A percentile compares a stretch with the other conserved stretches of the same genome.
Conservation (phyloP, 208 protist genomes). For the Crithidia bombi region DNA sequence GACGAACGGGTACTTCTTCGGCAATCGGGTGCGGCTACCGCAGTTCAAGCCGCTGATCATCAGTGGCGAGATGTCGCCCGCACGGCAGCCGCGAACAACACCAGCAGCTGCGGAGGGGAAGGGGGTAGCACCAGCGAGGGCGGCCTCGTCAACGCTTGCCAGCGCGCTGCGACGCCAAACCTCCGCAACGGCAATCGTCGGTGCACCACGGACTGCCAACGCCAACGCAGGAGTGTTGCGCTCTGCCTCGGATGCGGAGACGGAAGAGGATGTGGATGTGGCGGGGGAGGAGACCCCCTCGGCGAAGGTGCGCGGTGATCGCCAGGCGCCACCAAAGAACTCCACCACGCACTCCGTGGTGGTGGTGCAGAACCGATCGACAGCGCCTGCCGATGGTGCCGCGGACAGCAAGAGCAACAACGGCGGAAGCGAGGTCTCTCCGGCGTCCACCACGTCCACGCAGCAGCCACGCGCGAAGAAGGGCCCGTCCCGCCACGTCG, state of each 20-base stretch:
- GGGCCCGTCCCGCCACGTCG: not conserved
- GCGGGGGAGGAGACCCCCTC: conserved; percentile 1
- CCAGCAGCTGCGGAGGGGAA: not conserved
- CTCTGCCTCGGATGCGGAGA: not conserved
- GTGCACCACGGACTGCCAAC: not conserved
- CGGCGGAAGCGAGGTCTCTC: not conserved
- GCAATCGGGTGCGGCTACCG: conserved; percentile 5
- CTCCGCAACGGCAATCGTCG: not conserved
- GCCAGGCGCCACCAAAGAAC: not conserved
- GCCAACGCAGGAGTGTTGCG: not conserved
- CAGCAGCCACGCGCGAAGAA: not conserved
- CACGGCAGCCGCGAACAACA: not conserved
- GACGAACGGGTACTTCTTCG: not conserved
- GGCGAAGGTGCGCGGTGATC: conserved; percentile 1
- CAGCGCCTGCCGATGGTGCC: not conserved
- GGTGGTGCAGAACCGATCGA: not conserved
- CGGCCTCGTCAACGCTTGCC: not conserved
- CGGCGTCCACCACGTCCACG: not conserved
- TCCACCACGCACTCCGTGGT: not conserved
- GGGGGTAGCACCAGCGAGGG: not conserved
- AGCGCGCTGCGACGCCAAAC: not conserved
- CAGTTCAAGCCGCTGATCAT: conserved; percentile 19
- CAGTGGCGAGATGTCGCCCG: not conserved
- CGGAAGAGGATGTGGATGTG: not conserved
- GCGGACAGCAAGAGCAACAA: not conserved